phyloP scores from a whole-genome alignment of 345 rosid genomes.

The Pelargonium nanum region DNA sequence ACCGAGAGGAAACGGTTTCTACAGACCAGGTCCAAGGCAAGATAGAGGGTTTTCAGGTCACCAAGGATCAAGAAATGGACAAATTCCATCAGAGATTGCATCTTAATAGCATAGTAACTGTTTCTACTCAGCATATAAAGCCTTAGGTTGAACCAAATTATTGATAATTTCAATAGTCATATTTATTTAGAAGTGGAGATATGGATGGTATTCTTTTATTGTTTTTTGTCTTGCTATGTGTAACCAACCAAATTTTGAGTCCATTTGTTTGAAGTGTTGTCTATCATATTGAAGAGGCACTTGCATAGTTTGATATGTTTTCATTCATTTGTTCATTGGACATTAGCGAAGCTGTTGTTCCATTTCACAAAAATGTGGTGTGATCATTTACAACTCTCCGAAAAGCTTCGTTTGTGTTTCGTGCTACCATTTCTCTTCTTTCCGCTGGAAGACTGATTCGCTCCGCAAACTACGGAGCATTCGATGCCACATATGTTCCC shows the following conservation, averaged over 20 bases:
- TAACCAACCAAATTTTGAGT: too few species aligned
- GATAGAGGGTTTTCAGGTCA: conserved; percentile 32
- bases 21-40: conserved; percentile 28
- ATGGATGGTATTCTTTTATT: too few species aligned
- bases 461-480: conserved; percentile 57
- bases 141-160: too few species aligned
- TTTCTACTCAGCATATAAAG: neutral
- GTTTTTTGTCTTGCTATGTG: too few species aligned
- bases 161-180: neutral
- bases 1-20: conserved; percentile 46
- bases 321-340: too few species aligned
- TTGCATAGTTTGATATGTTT: too few species aligned
- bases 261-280: too few species aligned
- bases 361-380: too few species aligned
- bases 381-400: neutral
- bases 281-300: too few species aligned
- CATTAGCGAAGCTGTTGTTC: too few species aligned
- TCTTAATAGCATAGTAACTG: neutral
- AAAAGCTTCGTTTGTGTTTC: conserved; percentile 3
- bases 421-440: conserved; percentile 1
- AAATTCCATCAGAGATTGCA: conserved; percentile 4
- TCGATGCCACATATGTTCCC: conserved; percentile 64
- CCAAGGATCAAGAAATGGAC: conserved; percentile 24
- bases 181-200: too few species aligned
- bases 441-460: conserved; percentile 8